A percentile compares a stretch with the other conserved stretches of the same genome.
Evolutionary conservation across 768 basidiomycete species (phyloP).

Genomic region (Collybia sordida): DNA sequence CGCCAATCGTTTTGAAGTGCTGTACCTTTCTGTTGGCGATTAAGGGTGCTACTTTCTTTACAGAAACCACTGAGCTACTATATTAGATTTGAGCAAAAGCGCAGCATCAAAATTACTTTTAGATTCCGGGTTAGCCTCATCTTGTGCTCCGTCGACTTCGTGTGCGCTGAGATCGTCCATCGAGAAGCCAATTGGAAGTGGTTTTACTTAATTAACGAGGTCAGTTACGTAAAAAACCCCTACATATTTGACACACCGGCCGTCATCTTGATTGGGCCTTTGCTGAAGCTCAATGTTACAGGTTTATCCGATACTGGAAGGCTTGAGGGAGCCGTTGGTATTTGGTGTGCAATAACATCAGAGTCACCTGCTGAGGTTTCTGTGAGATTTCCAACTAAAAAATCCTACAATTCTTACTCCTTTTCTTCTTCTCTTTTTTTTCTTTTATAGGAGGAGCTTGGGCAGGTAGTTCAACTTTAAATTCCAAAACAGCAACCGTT

Average conservation of each 20-base stretch:
- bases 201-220: slow-evolving; percentile 25
- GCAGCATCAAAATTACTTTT: slow-evolving; percentile 44
- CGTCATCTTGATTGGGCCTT: slow-evolving; percentile 37
- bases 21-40: slow-evolving; percentile 84
- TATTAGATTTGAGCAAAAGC: background rate
- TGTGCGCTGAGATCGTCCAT: slow-evolving; percentile 55
- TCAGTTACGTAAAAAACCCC: too few species aligned
- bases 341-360: slow-evolving; percentile 32
- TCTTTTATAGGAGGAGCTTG: slow-evolving; percentile 35
- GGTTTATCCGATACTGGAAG: slow-evolving; percentile 80
- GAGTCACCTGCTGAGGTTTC: slow-evolving; percentile 9
- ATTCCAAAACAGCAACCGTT: slow-evolving; percentile 72
- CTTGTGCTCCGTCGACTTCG: slow-evolving; percentile 43
- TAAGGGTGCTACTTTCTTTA: slow-evolving; percentile 77
- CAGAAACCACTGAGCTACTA: slow-evolving; percentile 29
- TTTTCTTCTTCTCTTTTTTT: slow-evolving; percentile 65
- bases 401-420: slow-evolving; percentile 35
- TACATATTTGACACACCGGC: slow-evolving; percentile 18
- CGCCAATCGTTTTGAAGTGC: slow-evolving; percentile 6
- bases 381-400: background rate
- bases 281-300: slow-evolving; percentile 75
- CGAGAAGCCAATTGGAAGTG: slow-evolving; percentile 62
- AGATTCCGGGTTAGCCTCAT: slow-evolving; percentile 29
- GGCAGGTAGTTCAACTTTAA: slow-evolving; percentile 66
- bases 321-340: slow-evolving; percentile 54